A percentile compares a stretch with the other conserved stretches of the same genome.
Conservation (phyloP, 257 asterid genomes). For the Rehmannia glutinosa region DNA sequence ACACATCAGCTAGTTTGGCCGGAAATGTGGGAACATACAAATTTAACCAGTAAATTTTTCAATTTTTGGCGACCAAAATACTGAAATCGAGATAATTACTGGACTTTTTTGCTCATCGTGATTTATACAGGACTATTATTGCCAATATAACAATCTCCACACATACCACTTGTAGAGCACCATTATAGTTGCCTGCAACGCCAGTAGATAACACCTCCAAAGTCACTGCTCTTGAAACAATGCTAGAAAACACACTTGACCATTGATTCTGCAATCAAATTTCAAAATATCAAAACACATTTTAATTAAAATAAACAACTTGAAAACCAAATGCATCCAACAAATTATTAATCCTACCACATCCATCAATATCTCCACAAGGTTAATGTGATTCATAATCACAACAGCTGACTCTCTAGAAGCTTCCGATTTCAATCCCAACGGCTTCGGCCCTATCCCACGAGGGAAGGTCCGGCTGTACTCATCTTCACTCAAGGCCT, state of each 20-base stretch:
- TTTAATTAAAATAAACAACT: background rate
- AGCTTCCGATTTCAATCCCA: slow-evolving; percentile 85
- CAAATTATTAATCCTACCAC: slow-evolving; percentile 40
- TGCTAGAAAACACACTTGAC: slow-evolving; percentile 77
- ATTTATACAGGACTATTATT: too few species aligned
- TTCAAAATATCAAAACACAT: background rate
- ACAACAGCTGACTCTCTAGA: slow-evolving; percentile 86
- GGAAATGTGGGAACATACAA: too few species aligned
- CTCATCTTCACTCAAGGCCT: slow-evolving; percentile 63
- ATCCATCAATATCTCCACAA: slow-evolving; percentile 93
- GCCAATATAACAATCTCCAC: background rate
- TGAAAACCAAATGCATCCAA: background rate
- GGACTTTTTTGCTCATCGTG: too few species aligned
- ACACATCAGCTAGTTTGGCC: too few species aligned
- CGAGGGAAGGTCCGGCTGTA: slow-evolving; percentile 68
- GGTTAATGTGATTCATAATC: slow-evolving; percentile 78
- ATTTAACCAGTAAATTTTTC: too few species aligned
- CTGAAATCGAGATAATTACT: too few species aligned
- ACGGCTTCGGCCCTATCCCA: slow-evolving; percentile 88
- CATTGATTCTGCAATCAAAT: slow-evolving; percentile 64
- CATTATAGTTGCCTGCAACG: slow-evolving; percentile 83
- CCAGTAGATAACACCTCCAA: slow-evolving; percentile 88
- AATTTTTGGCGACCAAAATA: too few species aligned
- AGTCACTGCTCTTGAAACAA: slow-evolving; percentile 75
- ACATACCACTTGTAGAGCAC: slow-evolving; percentile 78